Conservation (phyloP, 257 asterid genomes). For the Scutellaria galericulata region DNA sequence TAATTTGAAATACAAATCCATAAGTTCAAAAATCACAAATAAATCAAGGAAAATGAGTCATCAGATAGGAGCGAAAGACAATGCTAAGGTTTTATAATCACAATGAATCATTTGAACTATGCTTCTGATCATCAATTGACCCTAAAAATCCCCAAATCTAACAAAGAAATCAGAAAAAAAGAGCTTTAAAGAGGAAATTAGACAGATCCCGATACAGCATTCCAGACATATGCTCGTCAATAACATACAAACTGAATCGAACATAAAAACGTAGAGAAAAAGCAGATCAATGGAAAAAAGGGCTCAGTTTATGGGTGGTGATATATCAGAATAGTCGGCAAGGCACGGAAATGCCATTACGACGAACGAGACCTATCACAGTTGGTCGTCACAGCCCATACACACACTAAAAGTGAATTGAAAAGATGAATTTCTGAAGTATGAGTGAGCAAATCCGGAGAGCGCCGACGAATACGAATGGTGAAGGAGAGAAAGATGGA, state of each 20-base stretch:
- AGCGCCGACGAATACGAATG: too few species aligned
- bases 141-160: neutral
- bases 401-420: neutral
- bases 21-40: too few species aligned
- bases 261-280: too few species aligned
- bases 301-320: slow-evolving; percentile 64
- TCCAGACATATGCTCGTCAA: slow-evolving; percentile 40
- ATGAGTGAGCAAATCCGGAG: too few species aligned
- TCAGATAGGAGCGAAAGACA: slow-evolving; percentile 75
- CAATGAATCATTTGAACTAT: slow-evolving; percentile 56
- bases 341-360: slow-evolving; percentile 55
- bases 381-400: slow-evolving; percentile 47
- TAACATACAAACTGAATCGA: neutral
- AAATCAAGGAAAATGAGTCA: slow-evolving; percentile 25
- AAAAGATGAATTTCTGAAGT: neutral
- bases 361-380: slow-evolving; percentile 70
- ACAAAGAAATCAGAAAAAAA: neutral
- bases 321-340: slow-evolving; percentile 65
- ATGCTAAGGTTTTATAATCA: slow-evolving; percentile 41
- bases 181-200: slow-evolving; percentile 41
- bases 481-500: neutral
- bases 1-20: too few species aligned
- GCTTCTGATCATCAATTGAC: slow-evolving; percentile 53
- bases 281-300: neutral
- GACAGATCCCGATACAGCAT: slow-evolving; percentile 16